Evolutionary conservation across 1,284 basidiomycete genomes (phyloP).

Genomic region (Tremellales sp.): DNA sequence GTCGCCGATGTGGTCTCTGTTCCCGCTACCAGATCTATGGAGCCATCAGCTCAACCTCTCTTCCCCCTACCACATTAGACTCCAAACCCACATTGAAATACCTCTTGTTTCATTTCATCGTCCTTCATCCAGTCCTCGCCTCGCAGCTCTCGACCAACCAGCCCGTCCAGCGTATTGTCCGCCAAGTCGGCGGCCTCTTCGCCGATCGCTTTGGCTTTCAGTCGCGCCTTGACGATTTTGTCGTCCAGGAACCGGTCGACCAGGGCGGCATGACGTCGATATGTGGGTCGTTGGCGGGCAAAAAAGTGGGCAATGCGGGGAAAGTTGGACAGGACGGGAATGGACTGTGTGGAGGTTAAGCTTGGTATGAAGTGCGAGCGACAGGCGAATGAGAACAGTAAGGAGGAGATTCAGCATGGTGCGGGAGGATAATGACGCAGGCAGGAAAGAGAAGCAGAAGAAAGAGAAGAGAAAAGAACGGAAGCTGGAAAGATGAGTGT

Average conservation of each 20-base stretch:
- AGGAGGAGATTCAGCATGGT: no score
- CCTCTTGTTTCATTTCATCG: conserved; percentile 29
- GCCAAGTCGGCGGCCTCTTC: conserved; percentile 26
- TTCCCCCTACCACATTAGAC: neutral
- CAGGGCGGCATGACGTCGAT: conserved; percentile 8
- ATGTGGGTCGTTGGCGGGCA: conserved; percentile 16
- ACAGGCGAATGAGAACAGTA: no score
- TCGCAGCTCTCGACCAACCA: conserved; percentile 23
- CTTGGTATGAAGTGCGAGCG: neutral
- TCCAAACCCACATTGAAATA: conserved; percentile 25
- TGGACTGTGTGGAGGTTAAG: conserved; percentile 6
- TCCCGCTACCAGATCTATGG: conserved; percentile 28
- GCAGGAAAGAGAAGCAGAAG: no score
- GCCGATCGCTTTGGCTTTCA: conserved; percentile 14
- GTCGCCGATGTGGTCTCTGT: conserved; percentile 28
- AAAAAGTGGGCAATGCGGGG: conserved; percentile 20
- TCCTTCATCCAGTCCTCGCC: conserved; percentile 28
- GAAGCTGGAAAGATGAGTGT: neutral
- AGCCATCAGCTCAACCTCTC: neutral
- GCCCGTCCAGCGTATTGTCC: conserved; percentile 34
- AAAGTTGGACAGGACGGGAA: conserved; percentile 21
- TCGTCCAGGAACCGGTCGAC: conserved; percentile 18
- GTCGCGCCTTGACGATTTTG: conserved; percentile 17
- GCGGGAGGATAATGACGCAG: no score
- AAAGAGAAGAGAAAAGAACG: no score